These are phyloP conservation scores for Pichia terricola DNA, from an alignment of 1,139 yeast species.

Conservation along the genomic window DNA sequence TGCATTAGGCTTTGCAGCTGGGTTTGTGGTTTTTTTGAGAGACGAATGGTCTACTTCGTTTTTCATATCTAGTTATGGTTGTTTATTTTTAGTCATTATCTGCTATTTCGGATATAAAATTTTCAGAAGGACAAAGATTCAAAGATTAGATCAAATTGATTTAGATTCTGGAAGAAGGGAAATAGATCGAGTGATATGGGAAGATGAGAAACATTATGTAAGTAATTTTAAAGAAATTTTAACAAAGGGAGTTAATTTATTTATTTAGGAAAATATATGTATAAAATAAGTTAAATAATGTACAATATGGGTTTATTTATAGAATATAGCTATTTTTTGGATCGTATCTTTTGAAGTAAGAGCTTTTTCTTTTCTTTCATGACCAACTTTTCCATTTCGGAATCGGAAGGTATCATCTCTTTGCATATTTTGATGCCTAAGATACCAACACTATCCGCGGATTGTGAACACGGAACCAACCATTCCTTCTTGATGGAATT, in stretches of 20 bases:
- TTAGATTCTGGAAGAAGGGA: conserved; percentile 74
- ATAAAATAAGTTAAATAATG: no score
- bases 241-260: conserved; percentile 16
- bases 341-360: conserved; percentile 2
- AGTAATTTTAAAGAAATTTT: conserved; percentile 23
- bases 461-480: no score
- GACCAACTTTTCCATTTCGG: no score
- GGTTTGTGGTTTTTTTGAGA: conserved; percentile 55
- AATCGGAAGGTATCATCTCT: no score
- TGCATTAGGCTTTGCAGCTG: conserved; percentile 52
- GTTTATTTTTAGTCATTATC: conserved; percentile 43
- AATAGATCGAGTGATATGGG: conserved; percentile 61
- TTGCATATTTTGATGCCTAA: no score
- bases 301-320: no score
- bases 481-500: no score
- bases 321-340: neutral
- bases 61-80: conserved; percentile 63
- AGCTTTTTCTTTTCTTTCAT: neutral
- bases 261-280: conserved; percentile 10
- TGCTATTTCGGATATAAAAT: conserved; percentile 50
- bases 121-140: conserved; percentile 45
- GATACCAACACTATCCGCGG: no score
- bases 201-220: conserved; percentile 41
- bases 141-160: conserved; percentile 59
- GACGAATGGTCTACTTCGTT: conserved; percentile 55